phyloP scores from a whole-genome alignment of 2,329 filamentous ascomycete genomes.

The Aspergillus terreus region DNA sequence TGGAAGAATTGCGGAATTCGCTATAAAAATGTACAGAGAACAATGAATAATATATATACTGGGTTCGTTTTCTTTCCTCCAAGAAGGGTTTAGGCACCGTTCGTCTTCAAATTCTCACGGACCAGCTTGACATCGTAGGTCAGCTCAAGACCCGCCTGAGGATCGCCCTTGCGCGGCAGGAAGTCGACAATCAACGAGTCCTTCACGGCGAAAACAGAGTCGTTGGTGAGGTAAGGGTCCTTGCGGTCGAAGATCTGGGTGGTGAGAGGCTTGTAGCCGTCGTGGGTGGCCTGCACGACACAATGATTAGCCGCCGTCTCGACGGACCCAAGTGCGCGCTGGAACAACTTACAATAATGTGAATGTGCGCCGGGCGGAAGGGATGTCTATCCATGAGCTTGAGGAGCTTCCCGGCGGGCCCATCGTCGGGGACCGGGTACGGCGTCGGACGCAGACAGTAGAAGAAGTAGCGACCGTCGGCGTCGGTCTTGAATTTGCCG shows the following conservation, averaged over 20 bases:
- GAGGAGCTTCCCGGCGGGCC: constrained; percentile 56
- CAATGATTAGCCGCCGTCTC: not conserved
- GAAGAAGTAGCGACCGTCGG: constrained; percentile 60
- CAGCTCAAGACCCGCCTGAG: constrained; percentile 52
- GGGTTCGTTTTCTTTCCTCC: not conserved
- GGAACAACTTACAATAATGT: constrained; percentile 51
- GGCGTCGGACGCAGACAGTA: constrained; percentile 60
- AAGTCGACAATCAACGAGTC: constrained; percentile 58
- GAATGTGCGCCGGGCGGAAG: constrained; percentile 61
- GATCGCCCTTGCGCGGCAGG: constrained; percentile 48
- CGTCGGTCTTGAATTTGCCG: constrained; percentile 66
- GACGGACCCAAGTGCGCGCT: not conserved
- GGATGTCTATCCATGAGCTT: constrained; percentile 59
- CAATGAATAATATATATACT: not conserved
- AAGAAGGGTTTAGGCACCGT: not conserved
- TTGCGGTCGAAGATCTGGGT: constrained; percentile 74
- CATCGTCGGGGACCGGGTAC: constrained; percentile 55
- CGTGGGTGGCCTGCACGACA: constrained; percentile 46
- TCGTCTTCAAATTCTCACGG: constrained; percentile 6
- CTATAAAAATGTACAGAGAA: constrained; percentile 4
- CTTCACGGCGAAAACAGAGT: constrained; percentile 59
- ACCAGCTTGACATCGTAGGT: constrained; percentile 51
- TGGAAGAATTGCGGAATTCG: not conserved
- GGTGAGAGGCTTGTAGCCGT: constrained; percentile 64
- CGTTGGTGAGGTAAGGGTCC: constrained; percentile 59